Evolutionary conservation across 148 eudicot species (phyloP).

Genomic region (Diospyros kaki): DNA sequence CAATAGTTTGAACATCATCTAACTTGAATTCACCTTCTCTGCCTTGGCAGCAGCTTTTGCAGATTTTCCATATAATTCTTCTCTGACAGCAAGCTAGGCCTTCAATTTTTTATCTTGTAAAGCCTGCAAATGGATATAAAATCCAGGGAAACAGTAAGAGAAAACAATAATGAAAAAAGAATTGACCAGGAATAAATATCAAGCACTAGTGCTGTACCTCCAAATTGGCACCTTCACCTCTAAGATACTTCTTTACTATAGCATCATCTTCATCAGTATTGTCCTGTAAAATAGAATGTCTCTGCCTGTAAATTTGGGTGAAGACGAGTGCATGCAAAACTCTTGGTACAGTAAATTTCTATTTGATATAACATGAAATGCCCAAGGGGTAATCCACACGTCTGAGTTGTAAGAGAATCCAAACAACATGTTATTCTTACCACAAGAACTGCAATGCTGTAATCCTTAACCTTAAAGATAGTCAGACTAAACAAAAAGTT

Average conservation of each 20-base stretch:
- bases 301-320: background rate
- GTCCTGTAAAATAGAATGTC: slow-evolving; percentile 30
- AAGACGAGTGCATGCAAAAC: background rate
- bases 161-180: slow-evolving; percentile 2
- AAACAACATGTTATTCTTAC: background rate
- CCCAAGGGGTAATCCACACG: background rate
- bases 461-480: no score
- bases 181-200: background rate
- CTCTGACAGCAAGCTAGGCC: slow-evolving; percentile 72
- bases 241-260: slow-evolving; percentile 60
- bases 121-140: slow-evolving; percentile 34
- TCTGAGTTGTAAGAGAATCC: background rate
- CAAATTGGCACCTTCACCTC: slow-evolving; percentile 70
- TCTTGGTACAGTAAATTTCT: background rate
- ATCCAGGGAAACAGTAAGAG: background rate
- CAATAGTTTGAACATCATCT: background rate
- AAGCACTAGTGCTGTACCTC: slow-evolving; percentile 39
- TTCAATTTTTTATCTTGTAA: slow-evolving; percentile 78
- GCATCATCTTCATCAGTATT: slow-evolving; percentile 43
- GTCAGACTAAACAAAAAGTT: no score
- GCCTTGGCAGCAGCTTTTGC: slow-evolving; percentile 70
- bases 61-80: slow-evolving; percentile 59
- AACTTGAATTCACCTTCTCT: slow-evolving; percentile 59
- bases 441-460: no score
- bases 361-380: background rate